Evolutionary conservation across 2,329 filamentous ascomycete genomes (phyloP), one percentile per base, ranked within the genome.

Genomic region (Microcyclospora pomicola): DNA sequence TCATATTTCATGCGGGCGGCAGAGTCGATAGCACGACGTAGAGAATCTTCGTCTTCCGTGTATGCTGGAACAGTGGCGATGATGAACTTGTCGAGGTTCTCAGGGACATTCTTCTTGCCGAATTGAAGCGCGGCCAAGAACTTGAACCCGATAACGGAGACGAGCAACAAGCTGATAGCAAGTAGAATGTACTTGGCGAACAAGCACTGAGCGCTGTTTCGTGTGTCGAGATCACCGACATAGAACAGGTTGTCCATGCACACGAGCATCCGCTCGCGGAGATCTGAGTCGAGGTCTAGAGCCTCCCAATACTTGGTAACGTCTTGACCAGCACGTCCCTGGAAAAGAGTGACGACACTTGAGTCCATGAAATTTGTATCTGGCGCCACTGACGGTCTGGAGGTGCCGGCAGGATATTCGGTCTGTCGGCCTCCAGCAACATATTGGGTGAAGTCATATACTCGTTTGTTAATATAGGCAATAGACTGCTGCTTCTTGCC

Each of bases 51-150:
- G 56, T 96, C 91, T 67, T 98, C 91, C 1, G 91, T 98, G 55
- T 98, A 98, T 1, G 86, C 91, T 0, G 91, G 91, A 42, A 98
- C 88, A 61, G 95, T 92, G 56, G 85, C 93, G 62, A 98, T 95
- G 59, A 98, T 72, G 59, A 98, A 98, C 59, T 98, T 98, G 64
- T 98, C 91, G 24, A 98, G 74, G 56, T 95, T 91, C 62, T 98
- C 91, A 0, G 91, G 92, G 29, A 88, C 66, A 46, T 83, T 95
- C 66, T 93, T 94, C 50, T 72, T 77, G 33, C 84, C 80, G 53
- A 98, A 98, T 55, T 98, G 91, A 41, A 98, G 71, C 6, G 91
- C 91, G 27, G 92, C 92, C 48, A 96, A 72, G 67, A 98, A 98
- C 60, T 98, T 98, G 76, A 96, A 92, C 13, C 72, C 75, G 49